phyloP scores from a whole-genome alignment of 2,329 filamentous ascomycete species.

The Colletotrichum sojae region DNA sequence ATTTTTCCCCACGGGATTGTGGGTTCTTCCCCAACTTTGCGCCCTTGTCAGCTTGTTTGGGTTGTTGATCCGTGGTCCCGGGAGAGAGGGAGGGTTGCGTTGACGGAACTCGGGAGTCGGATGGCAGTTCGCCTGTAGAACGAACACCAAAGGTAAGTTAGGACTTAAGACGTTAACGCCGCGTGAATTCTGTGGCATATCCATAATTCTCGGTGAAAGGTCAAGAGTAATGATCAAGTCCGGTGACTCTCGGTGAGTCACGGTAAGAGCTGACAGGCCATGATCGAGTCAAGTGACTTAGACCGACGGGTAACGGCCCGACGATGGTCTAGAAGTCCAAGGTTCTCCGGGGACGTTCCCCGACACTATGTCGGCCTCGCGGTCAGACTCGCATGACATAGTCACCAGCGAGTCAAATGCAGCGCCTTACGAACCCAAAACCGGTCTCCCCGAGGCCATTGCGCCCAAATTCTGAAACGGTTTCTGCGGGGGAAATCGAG shows the following conservation, averaged over 20 bases:
- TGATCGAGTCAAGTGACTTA: neutral
- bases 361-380: neutral
- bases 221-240: too few relatives aligned
- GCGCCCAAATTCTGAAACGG: conserved; percentile 34
- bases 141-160: conserved; percentile 6
- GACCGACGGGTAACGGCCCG: conserved; percentile 18
- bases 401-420: conserved; percentile 4
- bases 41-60: conserved; percentile 1
- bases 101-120: conserved; percentile 38
- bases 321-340: neutral
- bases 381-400: conserved; percentile 29
- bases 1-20: conserved; percentile 33
- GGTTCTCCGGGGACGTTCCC: conserved; percentile 18
- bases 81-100: neutral
- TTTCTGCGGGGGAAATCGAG: conserved; percentile 21
- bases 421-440: neutral
- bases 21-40: conserved; percentile 30
- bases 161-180: conserved; percentile 7
- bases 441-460: conserved; percentile 23
- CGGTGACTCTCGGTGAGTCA: too few relatives aligned
- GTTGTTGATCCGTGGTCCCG: neutral
- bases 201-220: conserved; percentile 1
- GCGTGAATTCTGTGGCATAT: neutral
- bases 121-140: conserved; percentile 15
- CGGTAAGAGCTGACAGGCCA: too few relatives aligned